Evolutionary conservation across 2,329 filamentous ascomycete genomes (phyloP).

Genomic region (Scedosporium apiospermum): DNA sequence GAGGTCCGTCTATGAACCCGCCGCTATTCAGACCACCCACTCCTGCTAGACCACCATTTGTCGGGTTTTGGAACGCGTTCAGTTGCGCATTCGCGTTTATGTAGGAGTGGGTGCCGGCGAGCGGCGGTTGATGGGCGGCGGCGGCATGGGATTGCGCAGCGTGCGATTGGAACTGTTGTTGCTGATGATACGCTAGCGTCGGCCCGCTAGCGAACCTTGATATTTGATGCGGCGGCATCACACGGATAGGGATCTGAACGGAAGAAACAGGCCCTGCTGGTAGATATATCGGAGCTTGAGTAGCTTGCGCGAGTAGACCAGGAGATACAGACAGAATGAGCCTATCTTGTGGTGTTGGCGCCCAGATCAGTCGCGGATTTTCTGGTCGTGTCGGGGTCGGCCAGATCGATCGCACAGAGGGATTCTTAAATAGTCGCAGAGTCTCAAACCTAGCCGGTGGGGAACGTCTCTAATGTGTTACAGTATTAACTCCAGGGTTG

Average conservation of each 20-base stretch:
- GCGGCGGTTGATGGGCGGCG: constrained; percentile 35
- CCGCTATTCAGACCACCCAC: constrained; percentile 47
- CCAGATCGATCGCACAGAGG: too few relatives aligned
- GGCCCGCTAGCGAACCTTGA: constrained; percentile 37
- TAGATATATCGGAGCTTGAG: background rate
- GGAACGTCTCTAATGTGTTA: too few relatives aligned
- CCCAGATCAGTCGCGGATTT: too few relatives aligned
- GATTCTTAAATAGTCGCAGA: too few relatives aligned
- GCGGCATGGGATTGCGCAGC: constrained; percentile 39
- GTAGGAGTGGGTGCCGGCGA: constrained; percentile 63
- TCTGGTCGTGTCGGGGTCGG: too few relatives aligned
- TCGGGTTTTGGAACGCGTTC: constrained; percentile 53
- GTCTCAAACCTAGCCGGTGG: too few relatives aligned
- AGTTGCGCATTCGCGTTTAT: constrained; percentile 58
- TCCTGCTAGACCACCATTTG: constrained; percentile 46
- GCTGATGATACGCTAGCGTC: constrained; percentile 31
- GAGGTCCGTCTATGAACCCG: constrained; percentile 11
- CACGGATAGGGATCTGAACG: constrained; percentile 9
- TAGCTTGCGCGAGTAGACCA: background rate
- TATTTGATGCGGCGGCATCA: constrained; percentile 30
- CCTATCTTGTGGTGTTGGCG: too few relatives aligned
- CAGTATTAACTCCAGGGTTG: too few relatives aligned
- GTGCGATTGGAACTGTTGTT: constrained; percentile 40
- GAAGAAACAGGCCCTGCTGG: background rate
- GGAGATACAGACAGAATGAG: background rate